These are phyloP conservation scores for Eremothecium sinecaudum DNA, from an alignment of 1,139 yeast species.

Conservation along the genomic window DNA sequence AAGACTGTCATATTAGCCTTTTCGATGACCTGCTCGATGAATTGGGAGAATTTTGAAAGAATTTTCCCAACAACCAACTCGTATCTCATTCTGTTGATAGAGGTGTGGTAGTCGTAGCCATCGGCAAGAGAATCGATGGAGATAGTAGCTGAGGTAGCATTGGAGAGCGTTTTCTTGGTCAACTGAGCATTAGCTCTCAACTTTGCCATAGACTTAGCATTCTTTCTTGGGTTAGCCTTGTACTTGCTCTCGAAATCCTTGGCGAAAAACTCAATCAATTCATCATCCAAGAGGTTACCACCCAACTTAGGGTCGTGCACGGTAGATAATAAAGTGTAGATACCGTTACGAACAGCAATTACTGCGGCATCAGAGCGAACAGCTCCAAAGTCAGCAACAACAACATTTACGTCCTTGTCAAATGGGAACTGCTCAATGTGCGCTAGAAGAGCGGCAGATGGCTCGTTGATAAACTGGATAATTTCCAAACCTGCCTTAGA, in stretches of 20 bases:
- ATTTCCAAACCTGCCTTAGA: constrained; percentile 68
- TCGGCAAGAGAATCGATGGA: constrained; percentile 93
- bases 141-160: constrained; percentile 80
- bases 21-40: constrained; percentile 62
- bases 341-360: constrained; percentile 75
- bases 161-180: constrained; percentile 86
- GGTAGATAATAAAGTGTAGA: constrained; percentile 80
- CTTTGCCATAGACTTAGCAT: constrained; percentile 81
- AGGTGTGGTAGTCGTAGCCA: constrained; percentile 87
- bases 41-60: constrained; percentile 62
- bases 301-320: constrained; percentile 78
- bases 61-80: constrained; percentile 81
- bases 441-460: constrained; percentile 84
- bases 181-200: constrained; percentile 73
- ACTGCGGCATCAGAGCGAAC: constrained; percentile 95
- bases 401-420: constrained; percentile 66
- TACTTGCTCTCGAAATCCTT: constrained; percentile 89
- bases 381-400: constrained; percentile 96
- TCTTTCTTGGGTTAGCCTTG: constrained; percentile 70
- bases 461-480: constrained; percentile 85
- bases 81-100: constrained; percentile 88
- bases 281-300: constrained; percentile 76
- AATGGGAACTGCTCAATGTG: constrained; percentile 45
- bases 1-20: constrained; percentile 81
- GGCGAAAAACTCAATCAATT: constrained; percentile 75